Conservation (phyloP, 2,329 filamentous ascomycete species). For the Trichoderma guizhouense region DNA sequence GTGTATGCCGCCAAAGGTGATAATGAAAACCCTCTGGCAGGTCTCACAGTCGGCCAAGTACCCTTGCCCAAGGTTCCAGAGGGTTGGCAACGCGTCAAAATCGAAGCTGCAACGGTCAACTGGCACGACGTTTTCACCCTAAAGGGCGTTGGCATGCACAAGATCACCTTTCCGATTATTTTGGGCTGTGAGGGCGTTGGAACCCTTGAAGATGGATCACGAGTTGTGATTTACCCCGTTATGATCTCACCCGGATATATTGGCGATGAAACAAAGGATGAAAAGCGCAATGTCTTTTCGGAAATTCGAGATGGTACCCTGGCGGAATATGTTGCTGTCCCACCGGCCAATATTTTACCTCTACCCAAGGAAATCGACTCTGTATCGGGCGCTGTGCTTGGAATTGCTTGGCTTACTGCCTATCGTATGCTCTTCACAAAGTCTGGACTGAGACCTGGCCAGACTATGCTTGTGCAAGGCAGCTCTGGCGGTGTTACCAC, state of each 20-base stretch:
- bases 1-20: constrained; percentile 4
- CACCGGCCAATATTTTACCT: neutral
- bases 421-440: constrained; percentile 12
- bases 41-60: constrained; percentile 1
- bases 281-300: neutral
- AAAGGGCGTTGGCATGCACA: neutral
- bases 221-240: constrained; percentile 3
- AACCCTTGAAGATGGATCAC: constrained; percentile 6
- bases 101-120: neutral
- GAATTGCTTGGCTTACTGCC: constrained; percentile 13
- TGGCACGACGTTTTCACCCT: constrained; percentile 9
- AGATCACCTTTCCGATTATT: neutral
- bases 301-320: constrained; percentile 8
- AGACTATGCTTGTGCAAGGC: constrained; percentile 16
- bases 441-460: constrained; percentile 1
- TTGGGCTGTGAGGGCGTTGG: constrained; percentile 6
- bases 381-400: neutral
- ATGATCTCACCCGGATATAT: neutral
- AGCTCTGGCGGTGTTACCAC: constrained; percentile 10
- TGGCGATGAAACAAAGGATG: constrained; percentile 6
- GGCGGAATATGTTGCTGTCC: constrained; percentile 6
- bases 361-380: neutral
- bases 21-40: neutral
- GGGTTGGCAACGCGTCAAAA: constrained; percentile 5
- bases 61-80: neutral